A percentile compares a stretch with the other conserved stretches of the same genome.
Evolutionary conservation across 768 basidiomycete genomes (phyloP).

Genomic region (Rhizopogon salebrosus): DNA sequence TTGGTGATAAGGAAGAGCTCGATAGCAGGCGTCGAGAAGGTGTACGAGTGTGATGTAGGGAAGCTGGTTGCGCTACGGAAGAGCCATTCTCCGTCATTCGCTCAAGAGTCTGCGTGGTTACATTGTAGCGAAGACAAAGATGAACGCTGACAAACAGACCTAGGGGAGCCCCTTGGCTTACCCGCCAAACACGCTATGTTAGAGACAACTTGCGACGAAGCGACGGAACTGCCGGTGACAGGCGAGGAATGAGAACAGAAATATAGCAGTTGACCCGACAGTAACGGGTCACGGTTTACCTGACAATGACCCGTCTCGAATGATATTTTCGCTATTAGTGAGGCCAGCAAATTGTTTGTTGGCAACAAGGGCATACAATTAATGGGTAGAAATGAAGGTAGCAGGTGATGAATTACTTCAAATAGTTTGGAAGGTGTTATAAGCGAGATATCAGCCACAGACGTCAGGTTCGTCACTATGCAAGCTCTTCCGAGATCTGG

Average conservation of each 20-base stretch:
- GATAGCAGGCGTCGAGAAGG: neutral
- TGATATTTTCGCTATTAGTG: neutral
- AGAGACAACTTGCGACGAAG: neutral
- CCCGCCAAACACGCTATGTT: neutral
- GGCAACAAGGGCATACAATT: neutral
- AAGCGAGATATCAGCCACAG: neutral
- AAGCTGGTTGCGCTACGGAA: neutral
- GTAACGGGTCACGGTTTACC: neutral
- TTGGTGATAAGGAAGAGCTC: slow-evolving; percentile 1
- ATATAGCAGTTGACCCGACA: neutral
- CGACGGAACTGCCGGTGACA: neutral
- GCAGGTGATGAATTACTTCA: neutral
- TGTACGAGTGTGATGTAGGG: neutral
- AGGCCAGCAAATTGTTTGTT: neutral
- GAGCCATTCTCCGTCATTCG: slow-evolving; percentile 2
- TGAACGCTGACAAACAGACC: neutral
- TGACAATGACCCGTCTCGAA: neutral
- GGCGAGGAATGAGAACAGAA: neutral
- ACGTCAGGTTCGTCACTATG: slow-evolving; percentile 2
- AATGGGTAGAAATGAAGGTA: neutral
- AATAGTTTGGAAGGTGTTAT: neutral
- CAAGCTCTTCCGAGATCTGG: slow-evolving; percentile 4
- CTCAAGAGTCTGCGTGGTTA: neutral
- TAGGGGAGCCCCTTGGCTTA: neutral
- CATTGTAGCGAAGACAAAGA: neutral